phyloP scores from a whole-genome alignment of 306 rosid genomes.

The Cucurbita ficifolia region DNA sequence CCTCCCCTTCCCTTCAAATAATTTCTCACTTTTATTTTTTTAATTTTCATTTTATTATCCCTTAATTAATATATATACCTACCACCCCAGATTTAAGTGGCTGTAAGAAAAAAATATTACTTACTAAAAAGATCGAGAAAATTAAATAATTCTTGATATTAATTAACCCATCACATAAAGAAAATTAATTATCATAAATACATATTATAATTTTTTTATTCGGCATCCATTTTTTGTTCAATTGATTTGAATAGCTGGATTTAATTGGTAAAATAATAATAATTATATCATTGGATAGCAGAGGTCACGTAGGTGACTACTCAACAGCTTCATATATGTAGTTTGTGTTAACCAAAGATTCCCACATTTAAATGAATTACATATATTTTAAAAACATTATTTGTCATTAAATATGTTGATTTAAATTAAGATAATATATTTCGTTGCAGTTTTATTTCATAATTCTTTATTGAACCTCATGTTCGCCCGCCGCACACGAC shows the following conservation, averaged over 20 bases:
- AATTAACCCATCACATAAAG: not conserved
- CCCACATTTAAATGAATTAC: not conserved
- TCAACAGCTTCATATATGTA: not conserved
- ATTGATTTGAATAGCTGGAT: constrained; percentile 2
- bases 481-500: not conserved
- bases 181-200: not conserved
- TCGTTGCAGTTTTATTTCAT: not conserved
- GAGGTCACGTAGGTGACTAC: not conserved
- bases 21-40: not conserved
- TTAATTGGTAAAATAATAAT: not conserved
- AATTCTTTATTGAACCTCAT: not conserved
- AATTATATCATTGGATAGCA: not conserved
- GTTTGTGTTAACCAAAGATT: not conserved
- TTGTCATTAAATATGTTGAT: not conserved
- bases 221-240: not conserved
- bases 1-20: not conserved
- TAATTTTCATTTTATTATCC: no score
- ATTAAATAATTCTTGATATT: not conserved
- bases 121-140: not conserved
- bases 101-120: not conserved
- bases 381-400: not conserved
- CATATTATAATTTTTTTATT: not conserved
- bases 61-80: not conserved
- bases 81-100: not conserved
- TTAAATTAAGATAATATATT: not conserved